Percentiles rank a stretch among this genome's conserved stretches.
Conservation (phyloP, 2,329 filamentous ascomycete genomes). For the Trichoderma afroharzianum region DNA sequence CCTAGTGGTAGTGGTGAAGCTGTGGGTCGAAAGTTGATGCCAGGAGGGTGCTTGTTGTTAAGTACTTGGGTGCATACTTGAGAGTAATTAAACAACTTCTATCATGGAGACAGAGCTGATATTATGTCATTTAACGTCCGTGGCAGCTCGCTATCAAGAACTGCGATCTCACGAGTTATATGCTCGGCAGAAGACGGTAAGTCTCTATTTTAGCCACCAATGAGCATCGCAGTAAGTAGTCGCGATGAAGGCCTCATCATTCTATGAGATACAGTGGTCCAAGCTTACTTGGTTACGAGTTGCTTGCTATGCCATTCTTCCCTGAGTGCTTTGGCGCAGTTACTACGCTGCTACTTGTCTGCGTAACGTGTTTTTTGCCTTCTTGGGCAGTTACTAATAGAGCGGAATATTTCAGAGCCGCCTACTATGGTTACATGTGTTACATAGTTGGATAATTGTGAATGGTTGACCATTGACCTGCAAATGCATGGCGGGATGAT, state of each 20-base stretch:
- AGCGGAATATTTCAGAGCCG: background rate
- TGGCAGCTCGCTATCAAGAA: background rate
- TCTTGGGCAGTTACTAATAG: background rate
- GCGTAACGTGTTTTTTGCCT: background rate
- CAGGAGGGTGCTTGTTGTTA: background rate
- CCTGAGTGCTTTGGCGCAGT: background rate
- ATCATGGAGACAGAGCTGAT: background rate
- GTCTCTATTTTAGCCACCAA: background rate
- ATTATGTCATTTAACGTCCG: background rate
- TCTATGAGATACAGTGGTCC: background rate
- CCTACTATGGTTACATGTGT: background rate
- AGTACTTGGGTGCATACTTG: background rate
- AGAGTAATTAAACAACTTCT: background rate
- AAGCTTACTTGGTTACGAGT: background rate
- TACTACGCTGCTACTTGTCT: background rate
- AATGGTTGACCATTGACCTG: background rate
- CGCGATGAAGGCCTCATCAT: background rate
- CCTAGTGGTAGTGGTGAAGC: background rate
- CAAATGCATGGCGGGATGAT: background rate
- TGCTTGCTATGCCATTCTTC: background rate
- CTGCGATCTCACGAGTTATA: background rate
- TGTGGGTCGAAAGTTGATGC: background rate
- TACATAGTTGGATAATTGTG: background rate
- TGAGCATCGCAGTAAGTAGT: background rate
- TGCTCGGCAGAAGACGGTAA: background rate